A percentile compares a stretch with the other conserved stretches of the same genome.
Evolutionary conservation across 1,139 yeast genomes (phyloP).

Genomic region (Candida sojae): DNA sequence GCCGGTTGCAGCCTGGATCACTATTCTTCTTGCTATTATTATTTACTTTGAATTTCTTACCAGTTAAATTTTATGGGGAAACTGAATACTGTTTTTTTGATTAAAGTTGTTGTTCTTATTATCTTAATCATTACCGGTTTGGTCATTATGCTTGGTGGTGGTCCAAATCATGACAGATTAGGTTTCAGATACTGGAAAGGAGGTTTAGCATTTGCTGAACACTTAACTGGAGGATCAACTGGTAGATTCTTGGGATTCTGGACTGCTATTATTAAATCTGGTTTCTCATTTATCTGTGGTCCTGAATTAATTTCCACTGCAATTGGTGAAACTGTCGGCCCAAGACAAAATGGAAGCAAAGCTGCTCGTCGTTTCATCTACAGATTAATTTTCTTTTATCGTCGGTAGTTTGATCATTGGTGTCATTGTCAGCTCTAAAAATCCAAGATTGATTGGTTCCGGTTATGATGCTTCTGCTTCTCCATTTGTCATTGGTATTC

Average conservation of each 20-base stretch:
- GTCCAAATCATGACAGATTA: constrained; percentile 59
- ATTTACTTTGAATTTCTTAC: constrained; percentile 43
- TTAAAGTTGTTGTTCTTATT: constrained; percentile 43
- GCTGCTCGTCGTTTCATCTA: constrained; percentile 49
- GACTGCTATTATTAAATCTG: constrained; percentile 43
- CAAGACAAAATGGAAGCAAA: constrained; percentile 46
- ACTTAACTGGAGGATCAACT: constrained; percentile 53
- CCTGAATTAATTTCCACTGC: constrained; percentile 37
- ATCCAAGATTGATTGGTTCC: constrained; percentile 29
- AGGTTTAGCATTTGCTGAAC: constrained; percentile 50
- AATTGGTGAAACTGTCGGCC: constrained; percentile 47
- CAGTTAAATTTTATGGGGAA: constrained; percentile 61
- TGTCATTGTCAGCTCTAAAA: constrained; percentile 40
- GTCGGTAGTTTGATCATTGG: constrained; percentile 50
- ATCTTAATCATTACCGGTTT: constrained; percentile 45
- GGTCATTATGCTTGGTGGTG: constrained; percentile 51
- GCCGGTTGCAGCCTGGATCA: constrained; percentile 55
- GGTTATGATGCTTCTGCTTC: constrained; percentile 50
- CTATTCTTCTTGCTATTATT: constrained; percentile 45
- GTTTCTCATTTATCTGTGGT: constrained; percentile 41
- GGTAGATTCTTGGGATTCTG: constrained; percentile 51
- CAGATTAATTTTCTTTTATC: constrained; percentile 49
- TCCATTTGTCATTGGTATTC: constrained; percentile 52
- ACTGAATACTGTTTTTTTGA: constrained; percentile 65
- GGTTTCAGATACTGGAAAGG: constrained; percentile 67